phyloP scores from a whole-genome alignment of 148 eudicot species.

The Rhododendron ovatum region DNA sequence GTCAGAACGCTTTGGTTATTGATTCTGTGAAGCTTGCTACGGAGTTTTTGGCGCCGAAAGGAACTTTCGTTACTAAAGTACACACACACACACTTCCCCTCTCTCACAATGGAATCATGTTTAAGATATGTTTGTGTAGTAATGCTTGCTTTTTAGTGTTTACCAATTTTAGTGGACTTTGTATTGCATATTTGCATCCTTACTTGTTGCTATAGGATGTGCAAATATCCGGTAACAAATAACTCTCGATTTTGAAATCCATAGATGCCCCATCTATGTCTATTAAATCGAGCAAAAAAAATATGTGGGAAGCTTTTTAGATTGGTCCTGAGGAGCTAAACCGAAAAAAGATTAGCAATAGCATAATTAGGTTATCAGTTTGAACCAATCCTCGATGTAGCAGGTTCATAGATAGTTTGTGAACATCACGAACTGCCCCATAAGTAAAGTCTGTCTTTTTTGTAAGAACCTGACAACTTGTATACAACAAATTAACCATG shows the following conservation, averaged over 20 bases:
- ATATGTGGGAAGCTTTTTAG: background rate
- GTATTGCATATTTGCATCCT: background rate
- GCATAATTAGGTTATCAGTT: background rate
- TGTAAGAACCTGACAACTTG: background rate
- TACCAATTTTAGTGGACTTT: background rate
- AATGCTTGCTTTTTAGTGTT: background rate
- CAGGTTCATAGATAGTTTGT: background rate
- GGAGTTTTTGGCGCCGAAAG: slow-evolving; percentile 78
- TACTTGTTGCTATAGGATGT: background rate
- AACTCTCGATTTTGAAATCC: background rate
- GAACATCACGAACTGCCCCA: background rate
- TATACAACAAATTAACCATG: background rate
- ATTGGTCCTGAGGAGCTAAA: background rate
- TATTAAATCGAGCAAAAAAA: background rate
- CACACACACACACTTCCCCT: background rate
- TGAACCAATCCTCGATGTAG: background rate
- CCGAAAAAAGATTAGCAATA: background rate
- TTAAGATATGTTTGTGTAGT: background rate
- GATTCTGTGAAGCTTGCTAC: slow-evolving; percentile 86
- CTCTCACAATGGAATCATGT: background rate
- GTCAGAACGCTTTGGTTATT: slow-evolving; percentile 84
- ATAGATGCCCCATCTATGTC: background rate
- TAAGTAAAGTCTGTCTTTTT: background rate
- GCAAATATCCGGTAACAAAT: background rate
- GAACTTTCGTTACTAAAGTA: slow-evolving; percentile 84